These are phyloP conservation scores for Boletus subcaerulescens DNA, from an alignment of 768 basidiomycete genomes.

Conservation along the genomic window DNA sequence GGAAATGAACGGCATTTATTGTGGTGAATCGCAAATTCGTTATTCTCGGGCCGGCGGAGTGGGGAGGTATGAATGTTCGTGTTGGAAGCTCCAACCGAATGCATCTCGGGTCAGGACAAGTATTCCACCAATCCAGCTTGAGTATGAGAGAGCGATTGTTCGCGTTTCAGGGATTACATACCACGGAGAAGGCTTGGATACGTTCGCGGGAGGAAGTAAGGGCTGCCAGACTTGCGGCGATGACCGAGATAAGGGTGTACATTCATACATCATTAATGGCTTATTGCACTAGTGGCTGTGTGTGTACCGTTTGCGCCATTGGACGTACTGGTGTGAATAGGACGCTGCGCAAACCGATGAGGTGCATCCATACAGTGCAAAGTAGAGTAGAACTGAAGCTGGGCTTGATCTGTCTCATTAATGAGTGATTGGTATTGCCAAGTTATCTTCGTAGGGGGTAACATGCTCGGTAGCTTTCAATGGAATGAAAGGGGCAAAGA, in stretches of 20 bases:
- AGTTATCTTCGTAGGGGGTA: background rate
- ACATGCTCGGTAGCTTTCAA: constrained; percentile 14
- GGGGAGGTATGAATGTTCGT: background rate
- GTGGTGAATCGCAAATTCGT: constrained; percentile 17
- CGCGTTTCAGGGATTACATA: background rate
- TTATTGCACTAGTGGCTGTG: constrained; percentile 13
- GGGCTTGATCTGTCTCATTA: constrained; percentile 2
- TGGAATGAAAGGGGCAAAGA: background rate
- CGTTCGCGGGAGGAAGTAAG: constrained; percentile 20
- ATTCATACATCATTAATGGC: constrained; percentile 6
- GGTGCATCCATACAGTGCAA: background rate
- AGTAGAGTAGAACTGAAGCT: background rate
- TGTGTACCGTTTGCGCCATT: constrained; percentile 6
- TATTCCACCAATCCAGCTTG: background rate
- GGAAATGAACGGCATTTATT: constrained; percentile 28
- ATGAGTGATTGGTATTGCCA: background rate
- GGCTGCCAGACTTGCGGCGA: constrained; percentile 6
- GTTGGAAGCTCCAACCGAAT: background rate
- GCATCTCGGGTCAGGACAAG: background rate
- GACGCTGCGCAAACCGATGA: constrained; percentile 7
- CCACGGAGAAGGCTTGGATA: background rate
- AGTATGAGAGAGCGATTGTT: background rate
- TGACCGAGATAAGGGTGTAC: constrained; percentile 20
- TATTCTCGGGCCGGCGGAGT: constrained; percentile 11
- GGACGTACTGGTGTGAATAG: constrained; percentile 5